Evolutionary conservation across 257 asterid genomes (phyloP), one percentile per base, ranked within the genome.

Genomic region (Salvia rosmarinus): DNA sequence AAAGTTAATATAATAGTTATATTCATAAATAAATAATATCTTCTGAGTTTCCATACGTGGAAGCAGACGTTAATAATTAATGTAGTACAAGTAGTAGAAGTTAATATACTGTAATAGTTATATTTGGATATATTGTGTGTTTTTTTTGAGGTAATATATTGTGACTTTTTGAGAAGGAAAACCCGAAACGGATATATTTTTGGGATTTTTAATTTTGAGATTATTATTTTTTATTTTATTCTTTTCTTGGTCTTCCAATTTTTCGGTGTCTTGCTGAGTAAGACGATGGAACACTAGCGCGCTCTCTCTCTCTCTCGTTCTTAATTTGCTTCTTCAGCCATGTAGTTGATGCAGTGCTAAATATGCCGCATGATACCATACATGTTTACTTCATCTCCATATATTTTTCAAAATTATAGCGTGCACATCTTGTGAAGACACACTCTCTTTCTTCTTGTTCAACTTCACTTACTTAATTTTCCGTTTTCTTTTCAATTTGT

Each of bases 401-500:
- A 64, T 37, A 47, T 40, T 32, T 32, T 69, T 4, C 69, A 28
- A 11, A 68, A 20, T 74, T 39, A 9, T 17, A 59, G 55, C 64
- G 44, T 55, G 54, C 64, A 21, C 64, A 34, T 54, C 37, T 25
- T 2, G 70, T 46, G 76, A 44, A 14, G 14, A 49, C 11, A 13
- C 7, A 9, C 19, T 28, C 34, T 12, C 9, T 7, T 57, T 56
- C 40, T 32, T 9, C 32, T 32, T 67, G 14, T 51, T 67, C 67
- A 51, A 54, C 74, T 63, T 47, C 4, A 16, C 17, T 37, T 61
- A 37, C 43, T 2, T 39, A 4, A 4, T 37, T 9, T 73, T 4
- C 16, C 12, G 3, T 9, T 28, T 9, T 13, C 40, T 6, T 25
- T 71, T 47, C 28, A 55, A 55, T 6, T 40, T 56, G 44, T 23